Evolutionary conservation across 2,329 filamentous ascomycete genomes (phyloP).

Genomic region (Tolypocladium tundrense): DNA sequence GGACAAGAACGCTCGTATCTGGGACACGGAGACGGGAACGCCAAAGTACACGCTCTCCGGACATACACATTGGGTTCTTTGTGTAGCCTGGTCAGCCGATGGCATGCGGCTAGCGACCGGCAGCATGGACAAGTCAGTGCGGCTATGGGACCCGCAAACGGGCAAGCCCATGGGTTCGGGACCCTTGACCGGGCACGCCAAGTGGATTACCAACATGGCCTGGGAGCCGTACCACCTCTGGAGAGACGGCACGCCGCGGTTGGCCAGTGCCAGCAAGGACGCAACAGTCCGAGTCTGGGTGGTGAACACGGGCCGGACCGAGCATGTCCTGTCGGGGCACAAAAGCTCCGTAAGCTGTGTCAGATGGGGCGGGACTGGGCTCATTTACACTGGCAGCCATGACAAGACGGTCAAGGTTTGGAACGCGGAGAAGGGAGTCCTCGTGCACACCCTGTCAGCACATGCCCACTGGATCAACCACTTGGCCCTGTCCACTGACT

Average conservation of each 20-base stretch:
- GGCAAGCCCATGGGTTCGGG: conserved; percentile 59
- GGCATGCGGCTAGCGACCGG: conserved; percentile 74
- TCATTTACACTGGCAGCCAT: conserved; percentile 76
- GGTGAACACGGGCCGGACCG: conserved; percentile 64
- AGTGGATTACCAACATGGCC: conserved; percentile 77
- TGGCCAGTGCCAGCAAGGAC: conserved; percentile 87
- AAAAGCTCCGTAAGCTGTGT: conserved; percentile 84
- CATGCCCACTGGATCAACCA: conserved; percentile 97
- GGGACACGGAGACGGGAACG: conserved; percentile 91
- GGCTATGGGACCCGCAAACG: conserved; percentile 77
- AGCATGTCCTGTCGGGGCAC: conserved; percentile 79
- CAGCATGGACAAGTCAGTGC: conserved; percentile 86
- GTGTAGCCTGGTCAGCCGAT: conserved; percentile 79
- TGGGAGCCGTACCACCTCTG: conserved; percentile 94
- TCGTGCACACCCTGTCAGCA: conserved; percentile 67
- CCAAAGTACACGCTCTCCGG: conserved; percentile 77
- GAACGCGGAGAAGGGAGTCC: conserved; percentile 68
- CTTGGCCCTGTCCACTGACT: conserved; percentile 85
- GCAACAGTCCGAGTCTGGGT: conserved; percentile 82
- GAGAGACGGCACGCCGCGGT: conserved; percentile 58
- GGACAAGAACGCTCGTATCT: conserved; percentile 83
- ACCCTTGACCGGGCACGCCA: conserved; percentile 69
- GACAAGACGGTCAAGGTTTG: conserved; percentile 91
- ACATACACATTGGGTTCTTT: conserved; percentile 83
- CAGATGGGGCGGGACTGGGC: conserved; percentile 83